A percentile compares a stretch with the other conserved stretches of the same genome.
phyloP scores from a whole-genome alignment of 345 rosid genomes.

The Gossypium anomalum region DNA sequence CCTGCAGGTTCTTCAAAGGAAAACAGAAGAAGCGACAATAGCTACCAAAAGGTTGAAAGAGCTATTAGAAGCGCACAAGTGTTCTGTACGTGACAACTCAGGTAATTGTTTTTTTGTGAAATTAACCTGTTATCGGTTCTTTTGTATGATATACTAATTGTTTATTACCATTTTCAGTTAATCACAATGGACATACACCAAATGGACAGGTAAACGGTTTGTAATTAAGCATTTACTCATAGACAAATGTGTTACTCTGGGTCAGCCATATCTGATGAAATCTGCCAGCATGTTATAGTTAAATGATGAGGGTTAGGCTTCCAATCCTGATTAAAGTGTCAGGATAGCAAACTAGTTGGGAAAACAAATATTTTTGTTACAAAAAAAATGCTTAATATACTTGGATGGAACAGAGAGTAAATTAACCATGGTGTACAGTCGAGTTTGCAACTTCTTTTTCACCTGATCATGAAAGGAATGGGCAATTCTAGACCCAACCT shows the following conservation, averaged over 20 bases:
- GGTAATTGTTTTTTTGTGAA: constrained; percentile 19
- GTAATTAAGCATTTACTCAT: constrained; percentile 8
- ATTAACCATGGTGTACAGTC: background rate
- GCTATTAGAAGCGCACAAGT: constrained; percentile 68
- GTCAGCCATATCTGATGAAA: background rate
- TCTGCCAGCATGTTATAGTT: constrained; percentile 8
- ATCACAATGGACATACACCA: constrained; percentile 43
- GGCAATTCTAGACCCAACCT: background rate
- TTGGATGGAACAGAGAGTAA: background rate
- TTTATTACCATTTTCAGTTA: constrained; percentile 27
- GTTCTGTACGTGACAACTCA: constrained; percentile 41
- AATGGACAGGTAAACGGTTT: constrained; percentile 44
- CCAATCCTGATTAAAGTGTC: constrained; percentile 18
- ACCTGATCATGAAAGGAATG: background rate
- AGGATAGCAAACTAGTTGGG: constrained; percentile 5
- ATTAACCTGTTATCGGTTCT: background rate
- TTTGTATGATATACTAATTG: background rate
- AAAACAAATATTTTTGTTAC: background rate
- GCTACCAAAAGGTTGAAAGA: constrained; percentile 81
- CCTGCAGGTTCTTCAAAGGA: constrained; percentile 76
- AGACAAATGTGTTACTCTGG: constrained; percentile 10
- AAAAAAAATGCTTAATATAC: background rate
- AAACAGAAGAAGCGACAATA: constrained; percentile 82
- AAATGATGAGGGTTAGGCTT: constrained; percentile 9
- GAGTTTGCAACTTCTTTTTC: constrained; percentile 4